Evolutionary conservation across 1,139 yeast species (phyloP), one percentile per base, ranked within the genome.

Genomic region (Fermentozyma sake): DNA sequence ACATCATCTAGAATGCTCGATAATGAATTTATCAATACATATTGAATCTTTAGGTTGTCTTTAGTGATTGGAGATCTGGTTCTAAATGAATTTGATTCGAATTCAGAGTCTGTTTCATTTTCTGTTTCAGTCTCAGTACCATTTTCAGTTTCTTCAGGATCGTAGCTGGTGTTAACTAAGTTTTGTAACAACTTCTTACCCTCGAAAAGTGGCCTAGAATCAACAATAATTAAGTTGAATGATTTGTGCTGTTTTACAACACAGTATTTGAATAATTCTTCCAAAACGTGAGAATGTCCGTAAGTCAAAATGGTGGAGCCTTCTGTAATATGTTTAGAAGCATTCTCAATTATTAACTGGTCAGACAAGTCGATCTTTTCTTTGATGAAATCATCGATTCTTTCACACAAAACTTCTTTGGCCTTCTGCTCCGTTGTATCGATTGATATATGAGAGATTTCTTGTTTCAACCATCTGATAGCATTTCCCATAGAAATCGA

Each of bases 401-500:
- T 72, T 23, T 69, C 78, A 37, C 74, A 58, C 33, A 93, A 66
- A 18, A 66, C 59, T n/a, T 57, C 60, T 48, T 86, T 89, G 22
- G 96, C 95, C 23, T 72, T 76, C 11, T 61, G 65, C 38, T 89
- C 97, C 10, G 76, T 63, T 16, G 76, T 65, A 40, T 83, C 94
- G 33, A 83, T 75, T 27, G 84, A 74, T 31, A 81, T 75, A 30
- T 75, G 72, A 1, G 96, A 79, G 32, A 93, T 91, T 50, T 85
- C 93, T 58, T 89, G 97, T 52, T 93, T 93, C 40, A 93, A 68
- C 95, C 96, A 87, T 44, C 98, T 76, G 40, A 93, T 93, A 3
- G 97, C 93, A 58, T 89, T 91, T 29, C 99, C 98, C 98, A 93
- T 93, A 1, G 95, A 76, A 7, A 89, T 84, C 32, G 94, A 79